Evolutionary conservation across 2,329 filamentous ascomycete species (phyloP), one percentile per base, ranked within the genome.

Genomic region (Lasiodiplodia sp.): DNA sequence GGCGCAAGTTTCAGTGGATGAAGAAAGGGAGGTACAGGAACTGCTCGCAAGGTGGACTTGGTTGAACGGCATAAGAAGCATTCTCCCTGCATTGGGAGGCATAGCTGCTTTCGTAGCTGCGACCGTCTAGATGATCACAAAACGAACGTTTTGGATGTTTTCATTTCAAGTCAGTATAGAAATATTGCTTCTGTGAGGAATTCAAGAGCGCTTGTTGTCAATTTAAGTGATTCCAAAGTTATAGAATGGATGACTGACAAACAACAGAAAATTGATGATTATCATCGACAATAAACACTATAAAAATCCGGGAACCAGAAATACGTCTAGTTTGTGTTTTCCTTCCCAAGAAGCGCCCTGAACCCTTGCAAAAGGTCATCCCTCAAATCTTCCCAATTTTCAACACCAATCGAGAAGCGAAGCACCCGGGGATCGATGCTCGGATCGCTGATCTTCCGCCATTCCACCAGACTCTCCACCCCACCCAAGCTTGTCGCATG

Each of bases 391-490:
- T 96, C 91, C 85, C 92, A 91, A 57, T 87, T 88, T 83, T 99
- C 96, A 38, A 97, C 86, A 0, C 96, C 96, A 40, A 97, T 82
- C 78, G 94, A 97, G 37, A 99, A 82, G 64, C 96, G 84, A 79
- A 97, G 75, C 77, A 98, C 79, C 69, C 87, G 84, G 75, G 85
- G 87, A 76, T 96, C 92, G 51, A 96, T 89, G 0, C 78, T 84
- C 2, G 80, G 75, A 83, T 99, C 96, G 69, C 89, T 91, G 93
- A 99, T 96, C 60, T 91, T 88, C 69, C 96, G 86, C 96, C 96
- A 99, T 86, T 99, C 96, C 73, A 99, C 94, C 83, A 98, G 81
- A 75, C 93, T 96, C 86, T 98, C 96, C 10, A 98, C 93, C 4
- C 96, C 95, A 2, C 96, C 96, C 34, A 98, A 81, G 78, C 92